Base-by-base conservation (phyloP, 23 red algal species). In the Gracilaria domingensis region DNA sequence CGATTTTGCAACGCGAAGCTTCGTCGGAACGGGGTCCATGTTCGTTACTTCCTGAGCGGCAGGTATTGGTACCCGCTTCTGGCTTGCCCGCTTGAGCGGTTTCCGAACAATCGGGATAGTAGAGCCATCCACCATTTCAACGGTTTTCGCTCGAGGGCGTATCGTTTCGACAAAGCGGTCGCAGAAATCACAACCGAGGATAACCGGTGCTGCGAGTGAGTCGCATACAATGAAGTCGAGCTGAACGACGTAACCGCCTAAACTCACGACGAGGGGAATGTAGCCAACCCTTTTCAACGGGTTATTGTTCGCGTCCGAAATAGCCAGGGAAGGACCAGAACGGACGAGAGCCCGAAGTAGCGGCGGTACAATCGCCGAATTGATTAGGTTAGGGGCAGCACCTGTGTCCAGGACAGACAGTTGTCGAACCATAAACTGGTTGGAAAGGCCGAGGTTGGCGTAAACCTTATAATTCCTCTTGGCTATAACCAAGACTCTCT, bases 401-500 rank as follows among this genome's bases (percentile, higher is more conserved):
- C n/a, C n/a, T n/a, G n/a, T n/a, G n/a, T n/a, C n/a, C n/a, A n/a
- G n/a, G n/a, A n/a, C n/a, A n/a, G n/a, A n/a, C n/a, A n/a, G n/a
- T n/a, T n/a, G n/a, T n/a, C n/a, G n/a, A n/a, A n/a, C n/a, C n/a
- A n/a, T n/a, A 21, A 73, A 73, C 35, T 44, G 67, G 67, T 40
- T 12, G 2, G 67, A 73, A n/a, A 73, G 67, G 35, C 67, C 67
- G 16, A 73, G 4, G 79, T 83, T 30, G 13, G 79, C 47, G 57
- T 83, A 83, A 39, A 66, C 79, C 26, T 83, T 83, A 29, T 62
- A 83, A 20, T 83, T 83, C 8, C 30, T 1, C 79, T 83, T 83
- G 12, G 48, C 77, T 26, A 81, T 53, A 6, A 81, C 47, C 56
- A 57, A 60, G 35, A 59, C 32, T 36, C 77, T 0, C 25, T 83